Conservation (phyloP, 2,329 filamentous ascomycete species). For the Onygenales sp. region DNA sequence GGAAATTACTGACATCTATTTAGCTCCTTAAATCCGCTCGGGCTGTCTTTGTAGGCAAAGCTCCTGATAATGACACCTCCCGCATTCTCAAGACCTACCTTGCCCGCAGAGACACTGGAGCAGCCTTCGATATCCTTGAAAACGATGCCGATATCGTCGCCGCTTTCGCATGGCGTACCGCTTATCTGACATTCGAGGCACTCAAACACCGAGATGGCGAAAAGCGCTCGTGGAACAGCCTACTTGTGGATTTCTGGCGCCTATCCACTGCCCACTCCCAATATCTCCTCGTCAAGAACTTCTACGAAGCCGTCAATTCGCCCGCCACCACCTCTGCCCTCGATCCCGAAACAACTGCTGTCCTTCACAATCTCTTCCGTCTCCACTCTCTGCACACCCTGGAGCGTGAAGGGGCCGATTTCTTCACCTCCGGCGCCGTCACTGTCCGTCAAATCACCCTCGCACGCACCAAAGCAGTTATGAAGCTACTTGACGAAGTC, state of each 20-base stretch:
- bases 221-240: slow-evolving; percentile 67
- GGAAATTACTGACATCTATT: background rate
- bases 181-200: slow-evolving; percentile 66
- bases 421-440: slow-evolving; percentile 60
- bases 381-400: slow-evolving; percentile 58
- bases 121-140: slow-evolving; percentile 63
- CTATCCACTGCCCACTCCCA: slow-evolving; percentile 66
- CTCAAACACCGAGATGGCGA: slow-evolving; percentile 64
- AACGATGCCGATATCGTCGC: slow-evolving; percentile 61
- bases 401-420: slow-evolving; percentile 60
- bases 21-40: slow-evolving; percentile 65
- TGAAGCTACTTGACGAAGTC: slow-evolving; percentile 61
- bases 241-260: slow-evolving; percentile 70
- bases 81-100: slow-evolving; percentile 57
- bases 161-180: slow-evolving; percentile 66
- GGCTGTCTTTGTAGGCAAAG: slow-evolving; percentile 55
- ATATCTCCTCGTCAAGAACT: slow-evolving; percentile 70
- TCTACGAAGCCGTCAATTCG: slow-evolving; percentile 59
- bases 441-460: slow-evolving; percentile 65
- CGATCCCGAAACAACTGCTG: slow-evolving; percentile 44
- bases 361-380: slow-evolving; percentile 59
- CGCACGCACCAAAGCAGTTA: slow-evolving; percentile 56
- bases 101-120: slow-evolving; percentile 57
- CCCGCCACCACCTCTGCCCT: slow-evolving; percentile 44
- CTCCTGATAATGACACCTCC: slow-evolving; percentile 58